These are phyloP conservation scores for Lepidium aucheri DNA, from an alignment of 345 rosid genomes.

Conservation along the genomic window DNA sequence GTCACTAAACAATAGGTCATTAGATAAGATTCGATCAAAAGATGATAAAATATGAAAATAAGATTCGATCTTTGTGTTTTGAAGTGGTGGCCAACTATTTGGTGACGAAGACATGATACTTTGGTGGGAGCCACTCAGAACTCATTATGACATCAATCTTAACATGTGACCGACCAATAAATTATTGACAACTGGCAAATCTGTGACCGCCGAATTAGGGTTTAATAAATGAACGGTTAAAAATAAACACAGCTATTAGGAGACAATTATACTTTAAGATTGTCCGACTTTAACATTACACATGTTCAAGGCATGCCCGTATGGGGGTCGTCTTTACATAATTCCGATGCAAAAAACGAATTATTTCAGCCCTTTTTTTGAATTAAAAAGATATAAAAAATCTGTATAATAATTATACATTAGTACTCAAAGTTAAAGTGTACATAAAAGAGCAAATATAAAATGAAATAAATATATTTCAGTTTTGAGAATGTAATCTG, in stretches of 20 bases:
- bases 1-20: background rate
- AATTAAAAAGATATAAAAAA: no score
- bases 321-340: conserved; percentile 20
- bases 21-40: background rate
- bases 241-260: conserved; percentile 8
- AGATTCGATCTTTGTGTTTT: background rate
- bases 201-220: background rate
- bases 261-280: conserved; percentile 8
- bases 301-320: conserved; percentile 25
- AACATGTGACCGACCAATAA: conserved; percentile 16
- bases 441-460: no score
- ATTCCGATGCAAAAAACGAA: conserved; percentile 12
- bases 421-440: background rate
- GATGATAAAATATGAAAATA: background rate
- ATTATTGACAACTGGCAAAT: background rate
- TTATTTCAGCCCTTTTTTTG: background rate
- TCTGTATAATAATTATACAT: no score
- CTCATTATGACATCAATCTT: background rate
- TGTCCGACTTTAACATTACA: conserved; percentile 24
- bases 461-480: no score
- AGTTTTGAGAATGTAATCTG: no score
- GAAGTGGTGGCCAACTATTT: conserved; percentile 20
- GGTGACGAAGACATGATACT: conserved; percentile 1
- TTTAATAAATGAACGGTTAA: background rate
- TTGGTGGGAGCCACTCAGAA: background rate